A percentile compares a stretch with the other conserved stretches of the same genome.
Conservation (phyloP, 1,284 basidiomycete species). For the Abortiporus biennis region DNA sequence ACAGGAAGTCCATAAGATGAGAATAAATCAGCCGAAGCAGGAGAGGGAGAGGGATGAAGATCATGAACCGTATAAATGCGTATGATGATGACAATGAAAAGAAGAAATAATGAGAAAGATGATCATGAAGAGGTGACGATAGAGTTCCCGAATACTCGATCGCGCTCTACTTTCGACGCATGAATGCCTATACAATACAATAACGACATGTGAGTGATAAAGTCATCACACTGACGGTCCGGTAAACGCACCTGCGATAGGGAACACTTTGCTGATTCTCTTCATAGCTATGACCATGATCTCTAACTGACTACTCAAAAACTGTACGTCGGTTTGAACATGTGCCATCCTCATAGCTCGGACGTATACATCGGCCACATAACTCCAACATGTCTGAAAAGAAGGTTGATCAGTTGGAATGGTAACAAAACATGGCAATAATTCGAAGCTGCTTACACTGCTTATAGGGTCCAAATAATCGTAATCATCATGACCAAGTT, state of each 20-base stretch:
- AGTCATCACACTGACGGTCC: neutral
- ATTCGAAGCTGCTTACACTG: conserved; percentile 25
- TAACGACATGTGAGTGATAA: neutral
- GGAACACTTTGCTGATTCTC: conserved; percentile 29
- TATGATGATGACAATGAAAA: neutral
- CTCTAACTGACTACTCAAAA: conserved; percentile 27
- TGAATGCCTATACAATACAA: conserved; percentile 8
- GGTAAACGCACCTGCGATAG: conserved; percentile 25
- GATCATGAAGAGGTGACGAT: too few relatives aligned
- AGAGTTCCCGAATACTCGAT: too few relatives aligned
- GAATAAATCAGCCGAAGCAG: neutral
- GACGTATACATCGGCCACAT: conserved; percentile 33
- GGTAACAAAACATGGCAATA: neutral
- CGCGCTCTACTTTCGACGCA: conserved; percentile 10
- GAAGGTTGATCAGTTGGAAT: neutral
- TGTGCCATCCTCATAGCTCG: conserved; percentile 21
- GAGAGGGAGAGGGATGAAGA: neutral
- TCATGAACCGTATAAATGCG: too few relatives aligned
- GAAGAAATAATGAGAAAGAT: neutral
- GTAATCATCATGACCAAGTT: conserved; percentile 43
- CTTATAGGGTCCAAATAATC: conserved; percentile 45
- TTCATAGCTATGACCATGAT: conserved; percentile 27
- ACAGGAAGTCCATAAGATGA: neutral
- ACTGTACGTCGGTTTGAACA: conserved; percentile 12
- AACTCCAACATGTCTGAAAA: conserved; percentile 33